Evolutionary conservation across 202 grass and related monocot species (phyloP).

Genomic region (Schoenoplectus tabernaemontani): DNA sequence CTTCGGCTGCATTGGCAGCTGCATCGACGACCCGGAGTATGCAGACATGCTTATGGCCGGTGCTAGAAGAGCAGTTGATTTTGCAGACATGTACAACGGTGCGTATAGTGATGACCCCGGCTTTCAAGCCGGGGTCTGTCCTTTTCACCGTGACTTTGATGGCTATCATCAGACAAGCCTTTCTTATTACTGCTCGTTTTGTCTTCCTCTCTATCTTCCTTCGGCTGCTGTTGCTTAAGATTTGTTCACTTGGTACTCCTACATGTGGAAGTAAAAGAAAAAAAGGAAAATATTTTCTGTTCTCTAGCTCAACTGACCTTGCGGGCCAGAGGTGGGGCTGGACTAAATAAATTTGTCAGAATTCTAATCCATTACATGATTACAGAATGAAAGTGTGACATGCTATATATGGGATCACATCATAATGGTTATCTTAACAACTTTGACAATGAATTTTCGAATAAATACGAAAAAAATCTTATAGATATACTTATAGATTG

Average conservation of each 20-base stretch:
- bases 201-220: background rate
- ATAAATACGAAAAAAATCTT: too few species aligned
- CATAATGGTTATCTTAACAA: too few species aligned
- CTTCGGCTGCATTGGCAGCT: constrained; percentile 69
- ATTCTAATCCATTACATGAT: background rate
- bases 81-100: constrained; percentile 70
- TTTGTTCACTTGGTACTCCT: background rate
- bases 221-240: background rate
- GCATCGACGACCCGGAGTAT: constrained; percentile 62
- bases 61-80: constrained; percentile 65
- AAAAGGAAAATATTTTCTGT: background rate
- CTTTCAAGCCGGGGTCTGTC: constrained; percentile 62
- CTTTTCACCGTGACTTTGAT: constrained; percentile 88
- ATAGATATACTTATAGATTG: too few species aligned
- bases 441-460: too few species aligned
- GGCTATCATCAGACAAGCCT: constrained; percentile 79
- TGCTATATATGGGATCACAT: background rate
- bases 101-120: constrained; percentile 75
- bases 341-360: background rate
- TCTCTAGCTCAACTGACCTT: background rate
- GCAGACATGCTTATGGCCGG: constrained; percentile 44
- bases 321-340: background rate
- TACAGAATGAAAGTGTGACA: background rate
- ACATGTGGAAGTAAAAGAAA: background rate
- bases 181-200: background rate